Percentiles rank a stretch among this genome's conserved stretches.
These are phyloP conservation scores for Botryosphaeria dothidea DNA, from an alignment of 2,329 filamentous ascomycete species.

Conservation along the genomic window DNA sequence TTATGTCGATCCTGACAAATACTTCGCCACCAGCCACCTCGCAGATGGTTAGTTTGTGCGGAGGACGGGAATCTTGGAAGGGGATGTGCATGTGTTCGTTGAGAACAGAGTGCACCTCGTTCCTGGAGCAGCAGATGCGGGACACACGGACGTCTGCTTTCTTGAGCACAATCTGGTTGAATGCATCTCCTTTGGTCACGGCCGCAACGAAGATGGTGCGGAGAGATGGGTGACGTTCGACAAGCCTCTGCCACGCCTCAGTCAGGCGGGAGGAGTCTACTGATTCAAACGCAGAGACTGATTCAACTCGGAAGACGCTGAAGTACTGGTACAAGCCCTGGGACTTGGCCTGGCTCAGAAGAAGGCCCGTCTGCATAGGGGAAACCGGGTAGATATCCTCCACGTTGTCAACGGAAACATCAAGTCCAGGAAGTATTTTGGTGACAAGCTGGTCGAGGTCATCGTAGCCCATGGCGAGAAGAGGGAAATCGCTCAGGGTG, in stretches of 20 bases:
- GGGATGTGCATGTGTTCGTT: constrained; percentile 24
- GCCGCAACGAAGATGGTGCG: constrained; percentile 37
- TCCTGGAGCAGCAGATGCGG: constrained; percentile 16
- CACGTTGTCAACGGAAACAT: constrained; percentile 25
- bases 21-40: neutral
- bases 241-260: constrained; percentile 39
- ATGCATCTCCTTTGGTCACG: constrained; percentile 31
- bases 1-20: constrained; percentile 47
- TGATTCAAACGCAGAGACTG: neutral
- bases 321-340: neutral
- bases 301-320: neutral
- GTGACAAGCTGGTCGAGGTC: neutral
- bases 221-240: constrained; percentile 34
- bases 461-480: neutral
- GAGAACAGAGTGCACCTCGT: constrained; percentile 18
- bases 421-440: neutral
- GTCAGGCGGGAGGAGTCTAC: constrained; percentile 31
- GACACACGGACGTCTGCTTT: constrained; percentile 8
- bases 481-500: constrained; percentile 3
- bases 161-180: constrained; percentile 32
- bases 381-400: constrained; percentile 18
- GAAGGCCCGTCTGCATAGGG: constrained; percentile 15
- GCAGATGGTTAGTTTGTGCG: constrained; percentile 33
- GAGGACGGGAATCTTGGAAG: constrained; percentile 36
- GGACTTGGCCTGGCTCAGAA: constrained; percentile 8